A percentile compares a stretch with the other conserved stretches of the same genome.
These are phyloP conservation scores for Zygosaccharomyces sapae DNA, from an alignment of 1,139 yeast genomes.

Conservation along the genomic window DNA sequence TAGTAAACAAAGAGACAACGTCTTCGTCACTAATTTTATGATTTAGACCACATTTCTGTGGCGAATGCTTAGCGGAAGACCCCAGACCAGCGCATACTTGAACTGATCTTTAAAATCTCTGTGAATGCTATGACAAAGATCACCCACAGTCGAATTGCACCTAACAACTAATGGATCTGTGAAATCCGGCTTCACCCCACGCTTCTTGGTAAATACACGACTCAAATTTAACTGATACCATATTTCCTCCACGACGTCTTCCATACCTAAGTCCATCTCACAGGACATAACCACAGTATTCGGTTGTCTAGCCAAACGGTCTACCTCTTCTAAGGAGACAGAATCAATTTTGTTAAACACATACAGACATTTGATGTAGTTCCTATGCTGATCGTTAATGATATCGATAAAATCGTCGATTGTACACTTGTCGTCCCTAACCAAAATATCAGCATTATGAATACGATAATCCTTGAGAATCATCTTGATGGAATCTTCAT, in stretches of 20 bases:
- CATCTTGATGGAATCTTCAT: conserved; percentile 73
- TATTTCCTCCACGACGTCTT: conserved; percentile 84
- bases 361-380: conserved; percentile 85
- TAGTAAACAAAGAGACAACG: conserved; percentile 85
- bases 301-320: conserved; percentile 85
- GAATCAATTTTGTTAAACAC: conserved; percentile 95
- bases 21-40: conserved; percentile 90
- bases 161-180: conserved; percentile 90
- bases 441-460: conserved; percentile 88
- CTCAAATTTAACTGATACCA: conserved; percentile 84
- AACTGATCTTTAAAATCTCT: conserved; percentile 88
- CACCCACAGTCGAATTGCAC: conserved; percentile 69
- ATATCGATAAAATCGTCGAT: conserved; percentile 93
- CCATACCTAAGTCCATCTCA: conserved; percentile 77
- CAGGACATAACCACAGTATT: conserved; percentile 93
- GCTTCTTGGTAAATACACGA: conserved; percentile 79
- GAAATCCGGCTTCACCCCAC: conserved; percentile 78
- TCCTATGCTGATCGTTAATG: conserved; percentile 79
- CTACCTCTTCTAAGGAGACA: conserved; percentile 90
- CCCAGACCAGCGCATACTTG: conserved; percentile 95
- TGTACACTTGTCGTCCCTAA: conserved; percentile 84
- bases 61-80: conserved; percentile 87
- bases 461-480: conserved; percentile 82
- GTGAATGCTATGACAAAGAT: conserved; percentile 88
- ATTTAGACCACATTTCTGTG: conserved; percentile 88